Base-by-base conservation (phyloP, 257 asterid species). In the Forsythia suspensa region DNA sequence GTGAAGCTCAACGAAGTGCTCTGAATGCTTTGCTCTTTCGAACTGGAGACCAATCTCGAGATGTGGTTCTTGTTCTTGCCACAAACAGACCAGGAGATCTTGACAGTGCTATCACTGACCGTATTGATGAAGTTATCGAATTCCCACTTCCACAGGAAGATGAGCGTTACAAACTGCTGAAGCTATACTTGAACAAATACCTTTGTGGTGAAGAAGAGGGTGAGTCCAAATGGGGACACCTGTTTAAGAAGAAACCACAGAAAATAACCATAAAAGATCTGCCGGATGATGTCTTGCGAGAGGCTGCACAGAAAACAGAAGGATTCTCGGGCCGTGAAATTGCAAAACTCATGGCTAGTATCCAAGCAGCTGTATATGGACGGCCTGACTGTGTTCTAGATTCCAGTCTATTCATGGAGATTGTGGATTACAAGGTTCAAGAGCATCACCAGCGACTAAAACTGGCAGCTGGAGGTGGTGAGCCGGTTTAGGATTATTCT, bases 1-100 rank as follows among this genome's bases (percentile, higher is more conserved):
- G 99, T 67, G 99, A 95, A 90, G 91, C 99, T 75, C 98, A 95
- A 44, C 85, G 97, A 66, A 95, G 99, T 84, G 97, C 98, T 57
- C 80, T 96, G 20, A 93, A 93, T 61, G 99, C 98, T 6, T 71
- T 93, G 87, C 96, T 96, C 72, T 96, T 91, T 83, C 89, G 97
- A 63, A 96, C 98, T 3, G 99, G 99, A 77, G 99, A 96, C 85
- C 98, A 94, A 73, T 94, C 98, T 4, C 87, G 95, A 81, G 99
- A 96, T 2, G 89, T 92, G 10, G 99, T 92, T 73, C 97, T 96
- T 0, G 99, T 94, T 72, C 93, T 95, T 8, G 98, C 99, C 67
- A 95, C 99, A 55, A 92, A 96, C 87, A 84, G 97, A 71, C 98
- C 97, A 0, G 96, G 96, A 8, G 99, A 96, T 85, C 97, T 96